A percentile compares a stretch with the other conserved stretches of the same genome.
Evolutionary conservation across 2,329 filamentous ascomycete genomes (phyloP).

Genomic region (Stagonosporopsis chrysanthemi): DNA sequence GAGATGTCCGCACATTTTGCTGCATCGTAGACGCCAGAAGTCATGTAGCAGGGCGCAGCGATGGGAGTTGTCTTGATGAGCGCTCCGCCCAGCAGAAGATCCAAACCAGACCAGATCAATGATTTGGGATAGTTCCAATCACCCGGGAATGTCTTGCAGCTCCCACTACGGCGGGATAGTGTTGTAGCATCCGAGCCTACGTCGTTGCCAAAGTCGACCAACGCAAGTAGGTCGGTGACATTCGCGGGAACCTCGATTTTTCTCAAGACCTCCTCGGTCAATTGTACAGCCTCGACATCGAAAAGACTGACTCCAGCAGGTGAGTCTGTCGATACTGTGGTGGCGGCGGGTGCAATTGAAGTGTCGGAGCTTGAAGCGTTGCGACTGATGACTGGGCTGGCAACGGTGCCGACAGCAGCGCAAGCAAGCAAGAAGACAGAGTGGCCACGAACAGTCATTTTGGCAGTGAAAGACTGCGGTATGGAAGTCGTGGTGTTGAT

Average conservation of each 20-base stretch:
- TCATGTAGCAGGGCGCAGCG: constrained; percentile 33
- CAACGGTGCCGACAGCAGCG: constrained; percentile 7
- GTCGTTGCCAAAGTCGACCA: constrained; percentile 44
- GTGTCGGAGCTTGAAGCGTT: not conserved
- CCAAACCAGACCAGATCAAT: constrained; percentile 27
- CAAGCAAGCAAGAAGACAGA: constrained; percentile 7
- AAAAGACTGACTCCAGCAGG: constrained; percentile 21
- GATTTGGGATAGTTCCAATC: constrained; percentile 28
- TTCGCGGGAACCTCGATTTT: constrained; percentile 2
- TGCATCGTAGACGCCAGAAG: constrained; percentile 20
- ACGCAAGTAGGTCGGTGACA: constrained; percentile 5
- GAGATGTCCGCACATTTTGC: constrained; percentile 25
- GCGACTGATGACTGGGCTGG: constrained; percentile 5
- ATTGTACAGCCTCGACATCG: constrained; percentile 22
- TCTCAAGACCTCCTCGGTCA: constrained; percentile 22
- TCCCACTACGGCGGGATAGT: constrained; percentile 4
- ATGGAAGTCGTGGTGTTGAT: not conserved
- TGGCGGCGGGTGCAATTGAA: constrained; percentile 18
- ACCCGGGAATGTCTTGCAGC: constrained; percentile 34
- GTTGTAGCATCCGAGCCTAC: not conserved
- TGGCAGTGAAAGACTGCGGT: not conserved
- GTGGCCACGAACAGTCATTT: constrained; percentile 12
- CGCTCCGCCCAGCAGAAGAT: constrained; percentile 23
- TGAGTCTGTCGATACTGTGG: constrained; percentile 15
- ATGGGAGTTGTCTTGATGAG: constrained; percentile 33